These are phyloP conservation scores for Hsuehochloa calcarea DNA, from an alignment of 176 grass and related monocot genomes.

Conservation along the genomic window DNA sequence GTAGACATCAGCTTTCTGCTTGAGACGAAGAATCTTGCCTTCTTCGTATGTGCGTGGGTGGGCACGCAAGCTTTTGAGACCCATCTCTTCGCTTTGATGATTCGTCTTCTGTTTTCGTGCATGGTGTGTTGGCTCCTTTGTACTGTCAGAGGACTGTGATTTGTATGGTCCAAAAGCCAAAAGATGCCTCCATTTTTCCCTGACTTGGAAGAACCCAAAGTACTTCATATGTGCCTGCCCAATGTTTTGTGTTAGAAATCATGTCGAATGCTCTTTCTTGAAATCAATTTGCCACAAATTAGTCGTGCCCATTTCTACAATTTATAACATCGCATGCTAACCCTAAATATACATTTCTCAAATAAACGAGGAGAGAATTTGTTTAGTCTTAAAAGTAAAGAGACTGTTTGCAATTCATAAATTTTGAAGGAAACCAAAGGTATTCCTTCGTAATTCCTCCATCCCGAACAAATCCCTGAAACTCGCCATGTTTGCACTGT, in stretches of 20 bases:
- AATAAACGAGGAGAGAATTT: not conserved
- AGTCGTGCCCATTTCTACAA: not conserved
- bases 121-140: not conserved
- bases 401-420: not conserved
- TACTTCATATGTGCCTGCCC: not conserved
- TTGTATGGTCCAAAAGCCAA: not conserved
- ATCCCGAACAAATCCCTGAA: not conserved
- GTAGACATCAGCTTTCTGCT: slow-evolving; percentile 18
- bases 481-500: not conserved
- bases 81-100: slow-evolving; percentile 15
- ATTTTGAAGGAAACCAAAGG: not conserved
- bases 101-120: slow-evolving; percentile 4
- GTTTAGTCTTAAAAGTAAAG: not conserved
- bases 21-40: not conserved
- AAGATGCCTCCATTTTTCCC: not conserved
- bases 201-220: not conserved
- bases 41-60: not conserved
- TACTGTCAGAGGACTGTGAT: not conserved
- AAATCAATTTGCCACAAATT: not conserved
- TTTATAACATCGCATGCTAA: not conserved
- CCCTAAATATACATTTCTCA: not conserved
- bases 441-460: not conserved
- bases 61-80: slow-evolving; percentile 25
- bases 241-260: not conserved
- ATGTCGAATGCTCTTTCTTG: not conserved